These are phyloP conservation scores for Pilaira anomala DNA, from an alignment of 192 early-diverging fungal genomes.

Conservation along the genomic window DNA sequence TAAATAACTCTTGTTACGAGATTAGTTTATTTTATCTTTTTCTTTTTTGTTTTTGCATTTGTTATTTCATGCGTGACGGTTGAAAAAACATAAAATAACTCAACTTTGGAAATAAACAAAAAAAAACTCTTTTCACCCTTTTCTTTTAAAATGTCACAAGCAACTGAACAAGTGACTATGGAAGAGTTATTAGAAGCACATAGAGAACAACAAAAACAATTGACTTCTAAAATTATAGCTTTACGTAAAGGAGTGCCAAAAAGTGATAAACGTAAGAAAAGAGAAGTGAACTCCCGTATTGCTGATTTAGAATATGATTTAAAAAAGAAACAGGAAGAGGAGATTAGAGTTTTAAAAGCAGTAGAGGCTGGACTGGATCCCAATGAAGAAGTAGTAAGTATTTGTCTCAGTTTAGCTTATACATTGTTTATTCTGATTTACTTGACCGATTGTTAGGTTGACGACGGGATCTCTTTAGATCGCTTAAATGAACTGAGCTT, in stretches of 20 bases:
- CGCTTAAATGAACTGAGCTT: slow-evolving; percentile 19
- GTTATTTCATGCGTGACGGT: not conserved
- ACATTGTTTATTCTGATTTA: not conserved
- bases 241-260: slow-evolving; percentile 78
- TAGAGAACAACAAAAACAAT: slow-evolving; percentile 71
- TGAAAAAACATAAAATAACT: not conserved
- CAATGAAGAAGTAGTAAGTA: slow-evolving; percentile 9
- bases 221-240: slow-evolving; percentile 61
- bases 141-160: not conserved
- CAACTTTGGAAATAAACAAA: not conserved
- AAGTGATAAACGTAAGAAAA: slow-evolving; percentile 89
- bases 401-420: too few relatives aligned
- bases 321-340: slow-evolving; percentile 57
- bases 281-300: slow-evolving; percentile 64
- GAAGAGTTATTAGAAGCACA: slow-evolving; percentile 73
- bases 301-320: slow-evolving; percentile 63
- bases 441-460: not conserved
- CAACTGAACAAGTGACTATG: slow-evolving; percentile 36
- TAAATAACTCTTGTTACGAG: too few relatives aligned
- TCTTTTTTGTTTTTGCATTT: not conserved
- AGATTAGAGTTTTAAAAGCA: slow-evolving; percentile 44
- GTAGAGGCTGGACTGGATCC: not conserved
- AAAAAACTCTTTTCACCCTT: not conserved
- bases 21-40: too few relatives aligned
- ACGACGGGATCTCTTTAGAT: slow-evolving; percentile 32